Conservation (phyloP, 257 asterid genomes). For the Solanum etuberosum region DNA sequence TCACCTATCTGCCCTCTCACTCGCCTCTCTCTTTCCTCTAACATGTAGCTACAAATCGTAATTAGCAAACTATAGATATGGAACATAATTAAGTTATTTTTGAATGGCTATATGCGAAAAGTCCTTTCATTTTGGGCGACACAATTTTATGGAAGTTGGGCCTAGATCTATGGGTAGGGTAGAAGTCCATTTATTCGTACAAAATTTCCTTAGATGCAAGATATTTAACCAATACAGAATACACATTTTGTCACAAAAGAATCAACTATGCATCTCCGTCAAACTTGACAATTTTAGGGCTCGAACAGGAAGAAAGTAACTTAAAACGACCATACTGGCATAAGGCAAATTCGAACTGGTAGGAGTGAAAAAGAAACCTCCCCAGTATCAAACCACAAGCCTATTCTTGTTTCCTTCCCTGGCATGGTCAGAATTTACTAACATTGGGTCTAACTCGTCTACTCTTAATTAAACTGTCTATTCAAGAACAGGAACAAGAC, state of each 20-base stretch:
- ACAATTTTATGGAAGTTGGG: not conserved
- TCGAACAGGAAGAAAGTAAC: not conserved
- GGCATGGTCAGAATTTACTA: not conserved
- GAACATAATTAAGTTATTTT: too few species aligned
- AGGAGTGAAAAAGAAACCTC: not conserved
- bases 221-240: not conserved
- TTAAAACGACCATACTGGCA: not conserved
- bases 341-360: not conserved
- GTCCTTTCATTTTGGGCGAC: not conserved
- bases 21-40: too few species aligned
- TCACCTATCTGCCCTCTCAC: too few species aligned
- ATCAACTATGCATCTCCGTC: not conserved
- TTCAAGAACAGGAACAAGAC: not conserved
- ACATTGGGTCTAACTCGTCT: not conserved
- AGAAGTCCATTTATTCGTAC: not conserved
- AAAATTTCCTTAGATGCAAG: not conserved
- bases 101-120: too few species aligned
- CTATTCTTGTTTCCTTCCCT: not conserved
- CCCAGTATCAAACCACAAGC: not conserved
- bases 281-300: not conserved
- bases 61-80: too few species aligned
- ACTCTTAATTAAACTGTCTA: not conserved
- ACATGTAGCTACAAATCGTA: too few species aligned
- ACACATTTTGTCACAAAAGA: not conserved
- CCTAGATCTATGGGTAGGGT: not conserved